These are phyloP conservation scores for Lecanicillium sp. DNA, from an alignment of 2,329 filamentous ascomycete genomes.

Conservation along the genomic window DNA sequence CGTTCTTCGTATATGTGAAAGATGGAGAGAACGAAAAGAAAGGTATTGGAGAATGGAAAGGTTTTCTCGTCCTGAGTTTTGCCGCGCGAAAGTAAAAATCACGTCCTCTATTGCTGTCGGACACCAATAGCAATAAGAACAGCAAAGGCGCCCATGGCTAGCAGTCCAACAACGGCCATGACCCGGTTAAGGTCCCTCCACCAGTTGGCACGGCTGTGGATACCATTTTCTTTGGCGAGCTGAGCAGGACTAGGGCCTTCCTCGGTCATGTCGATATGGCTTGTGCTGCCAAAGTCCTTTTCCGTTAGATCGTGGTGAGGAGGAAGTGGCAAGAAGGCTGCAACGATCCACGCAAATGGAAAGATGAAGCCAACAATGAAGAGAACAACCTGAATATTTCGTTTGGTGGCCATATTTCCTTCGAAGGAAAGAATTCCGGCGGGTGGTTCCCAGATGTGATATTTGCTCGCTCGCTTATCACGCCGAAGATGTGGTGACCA, in stretches of 20 bases:
- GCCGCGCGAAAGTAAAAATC: too few relatives aligned
- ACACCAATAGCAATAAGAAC: slow-evolving; percentile 44
- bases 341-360: slow-evolving; percentile 76
- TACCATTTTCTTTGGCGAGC: slow-evolving; percentile 31
- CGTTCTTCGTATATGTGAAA: slow-evolving; percentile 7
- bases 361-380: slow-evolving; percentile 74
- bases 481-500: slow-evolving; percentile 67
- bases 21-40: background rate
- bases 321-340: slow-evolving; percentile 65
- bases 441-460: slow-evolving; percentile 66
- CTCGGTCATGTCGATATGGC: slow-evolving; percentile 28
- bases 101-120: slow-evolving; percentile 42
- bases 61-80: too few relatives aligned
- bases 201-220: slow-evolving; percentile 46
- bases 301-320: slow-evolving; percentile 44
- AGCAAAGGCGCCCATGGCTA: slow-evolving; percentile 43
- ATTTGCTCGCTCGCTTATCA: slow-evolving; percentile 50
- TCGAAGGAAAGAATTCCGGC: slow-evolving; percentile 57
- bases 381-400: slow-evolving; percentile 66
- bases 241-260: slow-evolving; percentile 24
- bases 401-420: slow-evolving; percentile 51
- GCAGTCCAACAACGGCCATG: slow-evolving; percentile 48
- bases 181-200: slow-evolving; percentile 51
- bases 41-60: too few relatives aligned
- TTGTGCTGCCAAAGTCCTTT: slow-evolving; percentile 34